Percentiles rank a stretch among this genome's conserved stretches.
These are phyloP conservation scores for Hymenoscyphus linearis DNA, from an alignment of 2,329 filamentous ascomycete species.

Conservation along the genomic window DNA sequence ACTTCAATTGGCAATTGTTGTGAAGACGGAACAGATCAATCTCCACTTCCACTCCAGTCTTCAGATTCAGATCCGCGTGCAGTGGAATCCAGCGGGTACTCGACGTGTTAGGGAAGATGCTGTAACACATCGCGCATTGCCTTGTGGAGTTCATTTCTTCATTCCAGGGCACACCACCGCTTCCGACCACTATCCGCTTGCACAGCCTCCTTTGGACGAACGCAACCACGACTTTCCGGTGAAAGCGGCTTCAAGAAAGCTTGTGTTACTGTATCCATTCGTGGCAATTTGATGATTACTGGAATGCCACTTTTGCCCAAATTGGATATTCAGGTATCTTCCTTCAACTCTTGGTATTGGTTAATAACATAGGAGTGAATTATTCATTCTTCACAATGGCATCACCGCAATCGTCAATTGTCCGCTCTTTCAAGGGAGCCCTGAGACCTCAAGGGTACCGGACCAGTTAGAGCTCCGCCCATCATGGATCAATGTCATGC, in stretches of 20 bases:
- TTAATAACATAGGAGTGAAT: too few species aligned
- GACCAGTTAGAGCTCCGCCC: neutral
- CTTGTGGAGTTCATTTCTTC: conserved; percentile 2
- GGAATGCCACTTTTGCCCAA: neutral
- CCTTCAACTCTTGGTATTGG: neutral
- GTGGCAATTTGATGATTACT: neutral
- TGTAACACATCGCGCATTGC: conserved; percentile 16
- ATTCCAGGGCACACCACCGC: neutral
- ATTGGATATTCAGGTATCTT: neutral
- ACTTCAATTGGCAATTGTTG: neutral
- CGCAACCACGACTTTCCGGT: neutral
- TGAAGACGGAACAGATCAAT: neutral
- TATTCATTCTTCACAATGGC: too few species aligned
- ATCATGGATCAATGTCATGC: too few species aligned
- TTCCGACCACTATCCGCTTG: neutral
- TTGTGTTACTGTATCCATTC: neutral
- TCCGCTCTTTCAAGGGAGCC: too few species aligned
- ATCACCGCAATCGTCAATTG: too few species aligned
- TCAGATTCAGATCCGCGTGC: neutral
- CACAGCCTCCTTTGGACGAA: conserved; percentile 2
- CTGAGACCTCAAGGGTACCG: too few species aligned
- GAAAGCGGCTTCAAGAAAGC: neutral
- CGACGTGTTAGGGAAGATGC: neutral
- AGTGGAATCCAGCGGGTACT: neutral
- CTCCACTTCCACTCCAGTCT: neutral